Evolutionary conservation across 768 basidiomycete genomes (phyloP).

Genomic region (Russula dissimulans): DNA sequence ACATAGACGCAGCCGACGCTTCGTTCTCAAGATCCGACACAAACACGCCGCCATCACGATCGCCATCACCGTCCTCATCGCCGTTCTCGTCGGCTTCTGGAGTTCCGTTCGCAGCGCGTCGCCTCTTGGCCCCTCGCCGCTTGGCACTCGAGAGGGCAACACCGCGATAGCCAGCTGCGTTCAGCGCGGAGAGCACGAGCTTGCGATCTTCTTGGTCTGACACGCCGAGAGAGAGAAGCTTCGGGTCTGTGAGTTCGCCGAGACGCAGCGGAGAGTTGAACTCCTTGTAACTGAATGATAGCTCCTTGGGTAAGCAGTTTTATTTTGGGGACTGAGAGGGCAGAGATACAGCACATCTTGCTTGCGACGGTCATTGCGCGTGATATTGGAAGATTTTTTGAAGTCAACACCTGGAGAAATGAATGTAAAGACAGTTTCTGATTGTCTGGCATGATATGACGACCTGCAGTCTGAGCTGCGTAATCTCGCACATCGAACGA

Average conservation of each 20-base stretch:
- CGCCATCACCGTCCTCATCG: background rate
- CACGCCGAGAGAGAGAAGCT: conserved; percentile 50
- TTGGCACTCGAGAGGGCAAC: conserved; percentile 10
- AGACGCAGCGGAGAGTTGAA: conserved; percentile 54
- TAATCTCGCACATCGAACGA: too few species aligned
- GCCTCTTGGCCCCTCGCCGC: conserved; percentile 17
- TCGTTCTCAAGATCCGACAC: too few species aligned
- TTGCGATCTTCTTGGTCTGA: conserved; percentile 57
- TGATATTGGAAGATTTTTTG: conserved; percentile 22
- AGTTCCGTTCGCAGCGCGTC: conserved; percentile 3
- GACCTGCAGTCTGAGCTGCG: too few species aligned
- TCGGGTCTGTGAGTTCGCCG: conserved; percentile 46
- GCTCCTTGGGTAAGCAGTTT: background rate
- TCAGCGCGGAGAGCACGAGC: conserved; percentile 47
- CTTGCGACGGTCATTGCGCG: conserved; percentile 28
- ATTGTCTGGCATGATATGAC: conserved; percentile 12
- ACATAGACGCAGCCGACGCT: too few species aligned
- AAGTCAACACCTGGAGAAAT: conserved; percentile 28
- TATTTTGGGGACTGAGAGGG: background rate
- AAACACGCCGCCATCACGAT: too few species aligned
- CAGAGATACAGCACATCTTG: conserved; percentile 25
- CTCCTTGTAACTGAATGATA: conserved; percentile 51
- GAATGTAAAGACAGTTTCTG: conserved; percentile 24
- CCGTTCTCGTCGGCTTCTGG: background rate
- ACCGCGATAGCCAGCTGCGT: conserved; percentile 50